Conservation (phyloP, 2,329 filamentous ascomycete species). For the Thelonectria discophora region DNA sequence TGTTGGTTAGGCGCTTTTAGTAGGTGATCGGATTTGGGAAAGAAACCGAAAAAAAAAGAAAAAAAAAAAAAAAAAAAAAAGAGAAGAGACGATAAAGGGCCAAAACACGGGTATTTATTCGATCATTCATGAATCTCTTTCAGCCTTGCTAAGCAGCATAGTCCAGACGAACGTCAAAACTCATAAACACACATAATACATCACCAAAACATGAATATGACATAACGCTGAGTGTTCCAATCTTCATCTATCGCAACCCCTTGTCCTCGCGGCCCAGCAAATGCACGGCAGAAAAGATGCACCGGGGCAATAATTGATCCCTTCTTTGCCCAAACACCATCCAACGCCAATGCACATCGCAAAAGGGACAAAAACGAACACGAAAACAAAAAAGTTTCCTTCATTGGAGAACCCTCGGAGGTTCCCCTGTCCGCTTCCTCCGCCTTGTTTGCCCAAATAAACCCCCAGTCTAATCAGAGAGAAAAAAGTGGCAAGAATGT, state of each 20-base stretch:
- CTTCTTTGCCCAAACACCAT: slow-evolving; percentile 36
- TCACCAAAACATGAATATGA: neutral
- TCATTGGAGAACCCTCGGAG: slow-evolving; percentile 5
- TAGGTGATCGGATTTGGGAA: no score
- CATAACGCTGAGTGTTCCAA: slow-evolving; percentile 19
- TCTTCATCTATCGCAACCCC: slow-evolving; percentile 29
- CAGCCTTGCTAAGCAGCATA: no score
- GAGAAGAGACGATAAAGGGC: no score
- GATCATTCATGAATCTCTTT: no score
- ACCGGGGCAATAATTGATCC: neutral
- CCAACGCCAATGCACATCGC: slow-evolving; percentile 35
- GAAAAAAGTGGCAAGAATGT: slow-evolving; percentile 19
- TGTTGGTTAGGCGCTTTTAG: no score
- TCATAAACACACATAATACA: neutral
- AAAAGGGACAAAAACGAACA: neutral
- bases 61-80: no score
- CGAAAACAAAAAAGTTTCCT: neutral
- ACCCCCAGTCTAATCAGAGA: slow-evolving; percentile 35
- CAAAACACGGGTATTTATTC: no score
- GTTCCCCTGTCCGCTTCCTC: slow-evolving; percentile 10
- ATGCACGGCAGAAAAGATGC: slow-evolving; percentile 3
- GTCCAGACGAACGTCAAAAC: no score
- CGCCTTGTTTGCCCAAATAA: slow-evolving; percentile 29
- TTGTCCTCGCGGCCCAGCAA: slow-evolving; percentile 7
- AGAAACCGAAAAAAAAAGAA: no score